Percentiles rank a stretch among this genome's conserved stretches.
Evolutionary conservation across 164 flowering plant genomes (phyloP).

Genomic region (Liriodendron chinense): DNA sequence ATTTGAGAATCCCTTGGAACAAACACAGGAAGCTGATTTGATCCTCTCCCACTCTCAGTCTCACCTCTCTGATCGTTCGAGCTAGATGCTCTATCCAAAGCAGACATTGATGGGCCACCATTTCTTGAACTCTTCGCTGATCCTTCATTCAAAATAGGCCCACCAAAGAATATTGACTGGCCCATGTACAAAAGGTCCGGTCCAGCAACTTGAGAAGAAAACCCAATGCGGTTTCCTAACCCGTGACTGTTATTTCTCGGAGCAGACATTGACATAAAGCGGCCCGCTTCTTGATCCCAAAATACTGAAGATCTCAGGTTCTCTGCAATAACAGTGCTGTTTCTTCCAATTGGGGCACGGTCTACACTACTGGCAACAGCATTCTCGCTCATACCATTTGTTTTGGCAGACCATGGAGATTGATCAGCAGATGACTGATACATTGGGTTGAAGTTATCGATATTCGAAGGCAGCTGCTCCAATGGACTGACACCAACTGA

Average conservation of each 20-base stretch:
- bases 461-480: conserved; percentile 37
- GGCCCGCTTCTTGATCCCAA: conserved; percentile 88
- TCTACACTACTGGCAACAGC: conserved; percentile 19
- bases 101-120: conserved; percentile 16
- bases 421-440: conserved; percentile 60
- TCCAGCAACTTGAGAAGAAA: conserved; percentile 39
- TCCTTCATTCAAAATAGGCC: conserved; percentile 66
- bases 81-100: conserved; percentile 34
- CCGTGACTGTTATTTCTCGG: conserved; percentile 17
- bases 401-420: conserved; percentile 52
- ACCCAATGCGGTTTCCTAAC: conserved; percentile 13
- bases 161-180: conserved; percentile 90
- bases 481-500: conserved; percentile 25
- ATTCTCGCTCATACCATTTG: conserved; percentile 31
- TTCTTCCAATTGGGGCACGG: conserved; percentile 28
- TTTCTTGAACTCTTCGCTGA: conserved; percentile 31
- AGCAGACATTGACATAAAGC: conserved; percentile 56
- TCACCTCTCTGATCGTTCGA: conserved; percentile 51
- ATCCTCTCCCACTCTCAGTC: conserved; percentile 48
- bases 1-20: conserved; percentile 62
- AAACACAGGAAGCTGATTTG: conserved; percentile 84
- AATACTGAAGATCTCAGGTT: conserved; percentile 50
- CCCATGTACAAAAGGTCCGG: conserved; percentile 71
- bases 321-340: conserved; percentile 21
- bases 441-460: conserved; percentile 68